Evolutionary conservation across 2,329 filamentous ascomycete genomes (phyloP).

Genomic region (Chaetothyriales sp.): DNA sequence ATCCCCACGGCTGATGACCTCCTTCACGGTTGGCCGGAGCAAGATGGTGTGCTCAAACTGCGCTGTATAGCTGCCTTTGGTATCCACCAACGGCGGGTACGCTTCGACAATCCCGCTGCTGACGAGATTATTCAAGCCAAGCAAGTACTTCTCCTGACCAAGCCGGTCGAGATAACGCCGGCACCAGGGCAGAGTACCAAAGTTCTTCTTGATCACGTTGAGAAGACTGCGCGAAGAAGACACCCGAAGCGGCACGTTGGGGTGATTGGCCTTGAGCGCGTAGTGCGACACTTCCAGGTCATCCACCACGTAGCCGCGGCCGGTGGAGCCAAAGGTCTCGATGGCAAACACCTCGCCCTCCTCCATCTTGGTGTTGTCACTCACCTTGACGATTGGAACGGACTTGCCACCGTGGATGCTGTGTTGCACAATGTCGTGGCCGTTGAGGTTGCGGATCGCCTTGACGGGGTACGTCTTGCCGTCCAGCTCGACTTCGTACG

Average conservation of each 20-base stretch:
- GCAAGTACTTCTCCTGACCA: slow-evolving; percentile 87
- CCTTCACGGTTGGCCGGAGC: slow-evolving; percentile 67
- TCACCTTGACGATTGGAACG: slow-evolving; percentile 82
- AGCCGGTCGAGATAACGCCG: slow-evolving; percentile 79
- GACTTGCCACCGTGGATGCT: slow-evolving; percentile 87
- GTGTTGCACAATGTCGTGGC: slow-evolving; percentile 80
- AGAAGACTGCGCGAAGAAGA: slow-evolving; percentile 74
- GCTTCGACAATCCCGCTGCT: slow-evolving; percentile 71
- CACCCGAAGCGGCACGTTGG: slow-evolving; percentile 61
- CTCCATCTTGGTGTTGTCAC: slow-evolving; percentile 90
- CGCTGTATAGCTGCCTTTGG: slow-evolving; percentile 88
- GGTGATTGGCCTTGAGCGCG: slow-evolving; percentile 57
- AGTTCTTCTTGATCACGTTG: slow-evolving; percentile 90
- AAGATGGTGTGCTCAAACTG: slow-evolving; percentile 85
- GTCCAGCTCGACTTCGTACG: slow-evolving; percentile 74
- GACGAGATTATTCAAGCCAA: slow-evolving; percentile 80
- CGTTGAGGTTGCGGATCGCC: slow-evolving; percentile 73
- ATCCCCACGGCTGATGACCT: slow-evolving; percentile 73
- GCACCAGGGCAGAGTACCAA: slow-evolving; percentile 83
- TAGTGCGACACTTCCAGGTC: slow-evolving; percentile 87
- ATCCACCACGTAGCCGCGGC: slow-evolving; percentile 74
- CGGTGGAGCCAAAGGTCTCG: slow-evolving; percentile 89
- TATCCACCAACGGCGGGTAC: slow-evolving; percentile 78
- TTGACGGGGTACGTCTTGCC: slow-evolving; percentile 69
- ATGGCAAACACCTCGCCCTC: slow-evolving; percentile 92